Conservation (phyloP, 345 rosid genomes). For the Noccaea caerulescens region DNA sequence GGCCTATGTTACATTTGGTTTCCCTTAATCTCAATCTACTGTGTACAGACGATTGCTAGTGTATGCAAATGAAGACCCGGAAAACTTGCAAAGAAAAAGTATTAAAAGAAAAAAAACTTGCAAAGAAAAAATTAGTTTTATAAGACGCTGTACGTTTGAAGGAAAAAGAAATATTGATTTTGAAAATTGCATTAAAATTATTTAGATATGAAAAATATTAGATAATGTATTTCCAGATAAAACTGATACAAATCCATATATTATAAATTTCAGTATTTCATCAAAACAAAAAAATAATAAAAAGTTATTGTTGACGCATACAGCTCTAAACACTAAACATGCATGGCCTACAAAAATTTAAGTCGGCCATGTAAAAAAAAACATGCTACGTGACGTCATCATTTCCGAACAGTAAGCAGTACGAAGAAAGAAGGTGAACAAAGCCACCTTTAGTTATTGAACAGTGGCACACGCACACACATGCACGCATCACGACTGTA, state of each 20-base stretch:
- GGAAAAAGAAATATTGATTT: too few relatives aligned
- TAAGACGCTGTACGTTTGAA: too few relatives aligned
- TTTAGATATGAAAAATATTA: not conserved
- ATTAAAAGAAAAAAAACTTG: too few relatives aligned
- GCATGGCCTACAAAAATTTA: conserved; percentile 13
- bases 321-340: not conserved
- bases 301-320: not conserved
- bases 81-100: too few relatives aligned
- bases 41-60: not conserved
- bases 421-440: conserved; percentile 13
- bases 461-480: conserved; percentile 14
- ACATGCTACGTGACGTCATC: not conserved
- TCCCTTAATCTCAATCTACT: not conserved
- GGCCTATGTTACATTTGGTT: not conserved
- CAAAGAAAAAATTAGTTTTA: too few relatives aligned
- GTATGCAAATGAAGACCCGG: too few relatives aligned
- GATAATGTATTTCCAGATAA: not conserved
- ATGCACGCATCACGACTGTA: conserved; percentile 23
- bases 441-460: not conserved
- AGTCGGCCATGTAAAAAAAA: conserved; percentile 27
- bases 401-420: conserved; percentile 7
- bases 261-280: not conserved
- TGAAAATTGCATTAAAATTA: not conserved
- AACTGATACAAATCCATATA: not conserved
- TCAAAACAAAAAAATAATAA: not conserved